These are phyloP conservation scores for Trypanosoma grayi DNA, from an alignment of 208 protist species.

Conservation along the genomic window DNA sequence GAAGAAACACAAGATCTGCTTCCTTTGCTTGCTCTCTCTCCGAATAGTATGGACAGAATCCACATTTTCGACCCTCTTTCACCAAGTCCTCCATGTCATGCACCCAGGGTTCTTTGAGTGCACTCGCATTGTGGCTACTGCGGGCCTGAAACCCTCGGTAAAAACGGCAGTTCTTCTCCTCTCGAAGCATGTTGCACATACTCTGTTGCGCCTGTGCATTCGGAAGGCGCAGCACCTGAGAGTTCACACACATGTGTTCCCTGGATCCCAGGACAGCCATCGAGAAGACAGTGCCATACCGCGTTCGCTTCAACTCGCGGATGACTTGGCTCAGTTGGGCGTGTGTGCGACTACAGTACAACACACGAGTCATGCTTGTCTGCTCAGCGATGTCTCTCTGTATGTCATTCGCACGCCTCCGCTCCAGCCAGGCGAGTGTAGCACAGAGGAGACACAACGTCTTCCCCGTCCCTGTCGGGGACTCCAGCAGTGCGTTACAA, in stretches of 20 bases:
- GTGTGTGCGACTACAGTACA: slow-evolving; percentile 98
- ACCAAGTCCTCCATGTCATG: slow-evolving; percentile 96
- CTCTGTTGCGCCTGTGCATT: slow-evolving; percentile 61
- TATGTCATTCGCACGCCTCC: not conserved
- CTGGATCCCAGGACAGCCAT: slow-evolving; percentile 94
- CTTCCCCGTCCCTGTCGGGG: slow-evolving; percentile 98
- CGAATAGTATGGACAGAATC: slow-evolving; percentile 96
- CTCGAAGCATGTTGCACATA: slow-evolving; percentile 68
- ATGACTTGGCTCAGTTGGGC: slow-evolving; percentile 98
- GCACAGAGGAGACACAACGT: slow-evolving; percentile 97
- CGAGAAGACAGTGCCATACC: slow-evolving; percentile 68
- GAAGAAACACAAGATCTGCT: slow-evolving; percentile 96
- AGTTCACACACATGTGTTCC: slow-evolving; percentile 97
- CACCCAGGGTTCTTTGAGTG: slow-evolving; percentile 32
- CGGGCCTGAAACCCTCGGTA: slow-evolving; percentile 47
- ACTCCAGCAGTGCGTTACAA: slow-evolving; percentile 95
- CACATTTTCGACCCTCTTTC: slow-evolving; percentile 44
- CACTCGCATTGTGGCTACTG: slow-evolving; percentile 1
- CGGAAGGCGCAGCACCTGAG: slow-evolving; percentile 64
- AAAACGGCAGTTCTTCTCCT: slow-evolving; percentile 74
- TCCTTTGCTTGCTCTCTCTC: slow-evolving; percentile 72
- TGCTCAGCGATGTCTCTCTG: not conserved
- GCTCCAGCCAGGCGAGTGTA: slow-evolving; percentile 87
- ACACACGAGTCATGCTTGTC: slow-evolving; percentile 38
- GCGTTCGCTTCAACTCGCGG: slow-evolving; percentile 93